phyloP scores from a whole-genome alignment of 2,329 filamentous ascomycete genomes.

The Teratosphaeria epicoccoides region DNA sequence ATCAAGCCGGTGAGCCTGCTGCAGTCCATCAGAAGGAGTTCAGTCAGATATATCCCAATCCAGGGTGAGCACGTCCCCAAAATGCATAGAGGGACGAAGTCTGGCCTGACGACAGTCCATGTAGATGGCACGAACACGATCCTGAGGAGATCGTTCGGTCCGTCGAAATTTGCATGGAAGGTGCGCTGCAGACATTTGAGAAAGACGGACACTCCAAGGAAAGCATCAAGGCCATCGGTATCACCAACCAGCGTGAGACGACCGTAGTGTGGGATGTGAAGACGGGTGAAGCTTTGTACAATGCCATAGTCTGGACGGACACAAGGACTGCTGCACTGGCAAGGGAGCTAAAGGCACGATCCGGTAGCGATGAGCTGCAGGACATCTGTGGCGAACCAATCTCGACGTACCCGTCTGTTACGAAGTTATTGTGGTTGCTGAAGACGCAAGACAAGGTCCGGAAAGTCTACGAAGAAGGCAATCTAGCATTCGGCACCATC shows the following conservation, averaged over 20 bases:
- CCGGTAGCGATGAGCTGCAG: conserved; percentile 58
- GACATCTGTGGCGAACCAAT: conserved; percentile 70
- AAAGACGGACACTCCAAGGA: conserved; percentile 55
- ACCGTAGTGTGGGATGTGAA: conserved; percentile 73
- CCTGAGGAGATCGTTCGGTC: conserved; percentile 64
- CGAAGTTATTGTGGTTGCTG: conserved; percentile 77
- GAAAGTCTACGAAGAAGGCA: conserved; percentile 63
- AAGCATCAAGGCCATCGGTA: conserved; percentile 67
- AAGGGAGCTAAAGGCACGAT: conserved; percentile 59
- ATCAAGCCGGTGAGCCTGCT: conserved; percentile 64
- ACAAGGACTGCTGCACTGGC: conserved; percentile 69
- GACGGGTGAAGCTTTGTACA: conserved; percentile 70
- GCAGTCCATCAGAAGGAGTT: conserved; percentile 82
- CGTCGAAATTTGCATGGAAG: conserved; percentile 69
- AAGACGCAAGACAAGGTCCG: conserved; percentile 59
- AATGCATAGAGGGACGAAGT: not conserved
- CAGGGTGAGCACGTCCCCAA: conserved; percentile 52
- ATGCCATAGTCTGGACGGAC: conserved; percentile 85
- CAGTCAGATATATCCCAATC: conserved; percentile 69
- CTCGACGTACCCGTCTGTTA: conserved; percentile 78
- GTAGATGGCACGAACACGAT: conserved; percentile 82
- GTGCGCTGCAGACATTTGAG: conserved; percentile 60
- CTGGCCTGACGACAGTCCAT: conserved; percentile 4
- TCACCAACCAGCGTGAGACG: conserved; percentile 87
- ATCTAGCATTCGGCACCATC: conserved; percentile 74